A percentile compares a stretch with the other conserved stretches of the same genome.
phyloP scores from a whole-genome alignment of 2,329 filamentous ascomycete genomes.

The Penicillium sp. region DNA sequence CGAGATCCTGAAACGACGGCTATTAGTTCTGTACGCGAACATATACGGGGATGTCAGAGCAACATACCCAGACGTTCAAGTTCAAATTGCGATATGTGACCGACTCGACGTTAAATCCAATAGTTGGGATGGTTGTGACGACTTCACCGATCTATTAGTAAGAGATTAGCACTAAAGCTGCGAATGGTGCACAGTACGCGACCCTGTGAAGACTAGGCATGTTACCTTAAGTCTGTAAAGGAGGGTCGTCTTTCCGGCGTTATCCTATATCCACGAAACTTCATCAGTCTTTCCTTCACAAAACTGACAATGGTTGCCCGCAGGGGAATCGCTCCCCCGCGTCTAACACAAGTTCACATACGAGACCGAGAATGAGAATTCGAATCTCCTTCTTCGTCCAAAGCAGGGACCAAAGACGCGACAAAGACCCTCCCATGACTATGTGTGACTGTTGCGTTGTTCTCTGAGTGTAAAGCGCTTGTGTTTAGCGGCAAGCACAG shows the following conservation, averaged over 20 bases:
- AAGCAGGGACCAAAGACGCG: slow-evolving; percentile 68
- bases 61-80: slow-evolving; percentile 93
- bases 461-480: slow-evolving; percentile 10
- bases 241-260: slow-evolving; percentile 96
- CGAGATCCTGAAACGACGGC: slow-evolving; percentile 69
- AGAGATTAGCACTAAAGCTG: slow-evolving; percentile 14
- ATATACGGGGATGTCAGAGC: too few species aligned
- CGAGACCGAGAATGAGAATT: slow-evolving; percentile 91
- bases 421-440: slow-evolving; percentile 60
- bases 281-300: slow-evolving; percentile 18
- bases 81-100: slow-evolving; percentile 98
- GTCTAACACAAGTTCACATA: slow-evolving; percentile 53
- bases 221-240: slow-evolving; percentile 91
- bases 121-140: slow-evolving; percentile 97
- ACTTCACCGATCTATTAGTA: slow-evolving; percentile 85
- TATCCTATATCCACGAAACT: slow-evolving; percentile 67
- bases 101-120: slow-evolving; percentile 98
- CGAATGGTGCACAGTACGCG: neutral
- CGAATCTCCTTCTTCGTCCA: slow-evolving; percentile 98
- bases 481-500: slow-evolving; percentile 13
- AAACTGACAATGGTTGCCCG: neutral
- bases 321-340: slow-evolving; percentile 22
- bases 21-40: slow-evolving; percentile 8
- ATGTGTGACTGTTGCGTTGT: slow-evolving; percentile 23
- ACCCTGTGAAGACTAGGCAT: neutral